Percentiles rank a stretch among this genome's conserved stretches.
Evolutionary conservation across 257 asterid species (phyloP).

Genomic region (Haberlea rhodopensis): DNA sequence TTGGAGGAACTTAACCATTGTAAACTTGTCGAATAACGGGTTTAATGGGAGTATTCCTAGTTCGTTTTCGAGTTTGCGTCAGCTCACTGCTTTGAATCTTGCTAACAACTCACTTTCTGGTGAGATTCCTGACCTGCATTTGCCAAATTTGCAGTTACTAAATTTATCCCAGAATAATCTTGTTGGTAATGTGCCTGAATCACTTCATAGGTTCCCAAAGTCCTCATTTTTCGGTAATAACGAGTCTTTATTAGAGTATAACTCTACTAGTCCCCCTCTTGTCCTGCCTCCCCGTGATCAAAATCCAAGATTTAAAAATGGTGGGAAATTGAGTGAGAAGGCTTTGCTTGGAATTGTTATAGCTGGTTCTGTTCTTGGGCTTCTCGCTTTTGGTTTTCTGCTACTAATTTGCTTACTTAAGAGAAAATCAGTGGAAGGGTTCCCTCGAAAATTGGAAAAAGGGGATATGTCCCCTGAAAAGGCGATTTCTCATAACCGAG

Average conservation of each 20-base stretch:
- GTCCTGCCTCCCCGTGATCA: slow-evolving; percentile 50
- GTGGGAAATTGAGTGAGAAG: slow-evolving; percentile 55
- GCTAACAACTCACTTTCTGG: slow-evolving; percentile 70
- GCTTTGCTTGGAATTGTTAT: slow-evolving; percentile 70
- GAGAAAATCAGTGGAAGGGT: slow-evolving; percentile 41
- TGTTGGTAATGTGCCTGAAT: slow-evolving; percentile 72
- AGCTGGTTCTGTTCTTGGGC: slow-evolving; percentile 65
- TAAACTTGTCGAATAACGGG: slow-evolving; percentile 63
- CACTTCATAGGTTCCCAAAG: slow-evolving; percentile 77
- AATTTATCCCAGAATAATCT: slow-evolving; percentile 73
- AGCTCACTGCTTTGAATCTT: slow-evolving; percentile 60
- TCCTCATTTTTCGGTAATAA: slow-evolving; percentile 60
- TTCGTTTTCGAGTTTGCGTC: slow-evolving; percentile 54
- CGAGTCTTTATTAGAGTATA: slow-evolving; percentile 43
- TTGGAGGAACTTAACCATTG: slow-evolving; percentile 56
- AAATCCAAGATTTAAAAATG: slow-evolving; percentile 34
- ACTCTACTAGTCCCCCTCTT: slow-evolving; percentile 40
- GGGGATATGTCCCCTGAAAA: slow-evolving; percentile 80
- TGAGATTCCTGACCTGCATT: slow-evolving; percentile 53
- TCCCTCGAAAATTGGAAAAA: slow-evolving; percentile 65
- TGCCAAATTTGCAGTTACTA: slow-evolving; percentile 57
- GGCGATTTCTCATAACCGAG: slow-evolving; percentile 62
- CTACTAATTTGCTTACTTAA: slow-evolving; percentile 58
- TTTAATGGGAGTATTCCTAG: slow-evolving; percentile 65
- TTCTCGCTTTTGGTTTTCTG: slow-evolving; percentile 62